Evolutionary conservation across 2,329 filamentous ascomycete species (phyloP).

Genomic region (Monosporascus sp.): DNA sequence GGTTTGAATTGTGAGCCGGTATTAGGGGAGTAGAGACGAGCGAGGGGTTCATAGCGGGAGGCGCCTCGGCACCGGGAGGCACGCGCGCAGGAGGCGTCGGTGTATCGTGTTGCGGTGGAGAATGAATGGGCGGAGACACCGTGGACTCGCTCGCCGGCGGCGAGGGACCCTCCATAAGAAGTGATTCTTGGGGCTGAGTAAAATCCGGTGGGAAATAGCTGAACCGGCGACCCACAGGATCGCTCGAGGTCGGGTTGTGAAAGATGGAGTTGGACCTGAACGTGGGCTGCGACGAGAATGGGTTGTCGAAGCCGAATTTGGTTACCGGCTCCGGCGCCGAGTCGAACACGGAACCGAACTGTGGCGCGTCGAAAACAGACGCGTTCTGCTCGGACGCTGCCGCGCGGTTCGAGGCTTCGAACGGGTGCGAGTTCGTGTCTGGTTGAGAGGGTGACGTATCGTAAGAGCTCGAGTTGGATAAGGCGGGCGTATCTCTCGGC

Average conservation of each 20-base stretch:
- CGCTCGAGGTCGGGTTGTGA: slow-evolving; percentile 49
- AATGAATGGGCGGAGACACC: slow-evolving; percentile 23
- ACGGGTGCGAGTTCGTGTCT: slow-evolving; percentile 43
- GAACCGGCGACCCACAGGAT: slow-evolving; percentile 50
- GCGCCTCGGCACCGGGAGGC: slow-evolving; percentile 13
- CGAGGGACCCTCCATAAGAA: slow-evolving; percentile 21
- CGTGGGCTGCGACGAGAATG: slow-evolving; percentile 41
- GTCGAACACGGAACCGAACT: slow-evolving; percentile 55
- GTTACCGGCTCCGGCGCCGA: slow-evolving; percentile 49
- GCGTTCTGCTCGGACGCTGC: slow-evolving; percentile 27
- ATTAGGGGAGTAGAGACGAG: slow-evolving; percentile 18
- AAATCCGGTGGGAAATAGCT: slow-evolving; percentile 60
- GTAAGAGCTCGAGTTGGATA: slow-evolving; percentile 28
- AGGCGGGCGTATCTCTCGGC: slow-evolving; percentile 38
- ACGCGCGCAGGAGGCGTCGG: slow-evolving; percentile 24
- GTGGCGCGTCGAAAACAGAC: slow-evolving; percentile 42
- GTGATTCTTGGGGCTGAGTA: slow-evolving; percentile 29
- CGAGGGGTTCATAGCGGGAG: slow-evolving; percentile 20
- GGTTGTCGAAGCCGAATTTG: slow-evolving; percentile 37
- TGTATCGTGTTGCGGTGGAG: slow-evolving; percentile 17
- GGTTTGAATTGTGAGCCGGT: slow-evolving; percentile 14
- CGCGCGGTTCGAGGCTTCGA: slow-evolving; percentile 32
- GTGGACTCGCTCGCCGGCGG: slow-evolving; percentile 23
- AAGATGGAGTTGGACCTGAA: slow-evolving; percentile 66
- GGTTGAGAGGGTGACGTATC: slow-evolving; percentile 43